Evolutionary conservation across 768 basidiomycete genomes (phyloP).

Genomic region (Myochromella boudieri): DNA sequence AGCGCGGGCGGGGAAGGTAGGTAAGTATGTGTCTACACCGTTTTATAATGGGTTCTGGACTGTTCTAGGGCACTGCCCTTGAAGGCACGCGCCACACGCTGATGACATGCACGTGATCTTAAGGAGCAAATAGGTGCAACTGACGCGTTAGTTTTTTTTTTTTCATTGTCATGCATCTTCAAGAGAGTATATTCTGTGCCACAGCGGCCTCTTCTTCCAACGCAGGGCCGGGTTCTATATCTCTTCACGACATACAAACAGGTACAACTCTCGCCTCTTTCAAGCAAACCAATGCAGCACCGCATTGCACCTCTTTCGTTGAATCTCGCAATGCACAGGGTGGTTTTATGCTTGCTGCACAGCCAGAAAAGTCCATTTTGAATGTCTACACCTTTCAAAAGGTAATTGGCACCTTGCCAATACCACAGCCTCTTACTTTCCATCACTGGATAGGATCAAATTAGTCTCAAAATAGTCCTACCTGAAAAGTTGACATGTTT

Average conservation of each 20-base stretch:
- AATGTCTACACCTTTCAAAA: slow-evolving; percentile 95
- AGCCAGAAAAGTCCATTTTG: slow-evolving; percentile 85
- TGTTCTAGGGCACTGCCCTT: background rate
- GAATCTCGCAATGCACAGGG: slow-evolving; percentile 73
- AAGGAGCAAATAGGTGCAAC: slow-evolving; percentile 6
- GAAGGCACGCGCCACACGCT: slow-evolving; percentile 22
- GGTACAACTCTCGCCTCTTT: slow-evolving; percentile 78
- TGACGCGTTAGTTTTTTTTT: slow-evolving; percentile 1
- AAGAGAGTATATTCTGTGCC: slow-evolving; percentile 68
- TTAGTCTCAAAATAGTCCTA: slow-evolving; percentile 79
- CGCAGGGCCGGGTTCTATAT: slow-evolving; percentile 60
- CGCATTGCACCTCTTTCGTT: slow-evolving; percentile 67
- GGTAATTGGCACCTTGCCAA: slow-evolving; percentile 38
- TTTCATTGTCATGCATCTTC: slow-evolving; percentile 51
- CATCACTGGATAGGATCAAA: slow-evolving; percentile 70
- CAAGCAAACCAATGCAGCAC: slow-evolving; percentile 74
- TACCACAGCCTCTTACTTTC: slow-evolving; percentile 1
- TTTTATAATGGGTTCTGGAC: slow-evolving; percentile 26
- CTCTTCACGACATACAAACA: slow-evolving; percentile 81
- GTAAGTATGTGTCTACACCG: slow-evolving; percentile 1
- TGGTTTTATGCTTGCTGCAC: slow-evolving; percentile 81
- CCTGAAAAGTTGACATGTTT: slow-evolving; percentile 89
- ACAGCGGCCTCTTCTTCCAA: slow-evolving; percentile 48
- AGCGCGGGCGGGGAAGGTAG: background rate
- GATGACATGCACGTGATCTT: slow-evolving; percentile 1